These are phyloP conservation scores for Solanum paucissectum DNA, from an alignment of 257 asterid species.

Conservation along the genomic window DNA sequence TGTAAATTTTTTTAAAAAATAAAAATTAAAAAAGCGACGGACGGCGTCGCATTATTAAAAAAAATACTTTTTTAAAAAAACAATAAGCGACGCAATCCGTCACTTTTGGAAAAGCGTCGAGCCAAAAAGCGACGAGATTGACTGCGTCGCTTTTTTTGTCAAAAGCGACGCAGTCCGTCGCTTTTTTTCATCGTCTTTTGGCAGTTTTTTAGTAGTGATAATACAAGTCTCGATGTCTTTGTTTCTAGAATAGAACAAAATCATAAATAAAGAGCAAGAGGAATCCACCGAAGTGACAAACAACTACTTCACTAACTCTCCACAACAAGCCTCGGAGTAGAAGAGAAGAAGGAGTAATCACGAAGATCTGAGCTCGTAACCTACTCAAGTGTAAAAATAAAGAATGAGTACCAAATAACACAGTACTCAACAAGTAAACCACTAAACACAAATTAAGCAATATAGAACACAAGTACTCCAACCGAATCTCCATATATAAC, in stretches of 20 bases:
- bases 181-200: no score
- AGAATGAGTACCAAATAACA: not conserved
- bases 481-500: not conserved
- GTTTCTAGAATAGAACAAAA: not conserved
- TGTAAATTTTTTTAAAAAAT: no score
- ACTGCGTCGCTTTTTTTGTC: no score
- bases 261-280: not conserved
- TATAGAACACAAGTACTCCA: not conserved
- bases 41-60: no score
- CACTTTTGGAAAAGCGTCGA: no score
- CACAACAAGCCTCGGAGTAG: not conserved
- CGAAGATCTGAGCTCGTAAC: not conserved
- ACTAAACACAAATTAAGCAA: not conserved
- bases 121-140: no score
- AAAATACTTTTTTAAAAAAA: no score
- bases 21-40: no score
- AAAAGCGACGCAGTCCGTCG: no score
- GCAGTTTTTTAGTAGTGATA: not conserved
- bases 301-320: not conserved
- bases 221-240: not conserved
- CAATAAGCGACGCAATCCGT: no score
- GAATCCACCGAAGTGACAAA: not conserved
- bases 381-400: not conserved
- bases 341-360: not conserved
- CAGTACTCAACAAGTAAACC: not conserved